phyloP scores from a whole-genome alignment of 2,329 filamentous ascomycete genomes.

The Alternaria sp. region DNA sequence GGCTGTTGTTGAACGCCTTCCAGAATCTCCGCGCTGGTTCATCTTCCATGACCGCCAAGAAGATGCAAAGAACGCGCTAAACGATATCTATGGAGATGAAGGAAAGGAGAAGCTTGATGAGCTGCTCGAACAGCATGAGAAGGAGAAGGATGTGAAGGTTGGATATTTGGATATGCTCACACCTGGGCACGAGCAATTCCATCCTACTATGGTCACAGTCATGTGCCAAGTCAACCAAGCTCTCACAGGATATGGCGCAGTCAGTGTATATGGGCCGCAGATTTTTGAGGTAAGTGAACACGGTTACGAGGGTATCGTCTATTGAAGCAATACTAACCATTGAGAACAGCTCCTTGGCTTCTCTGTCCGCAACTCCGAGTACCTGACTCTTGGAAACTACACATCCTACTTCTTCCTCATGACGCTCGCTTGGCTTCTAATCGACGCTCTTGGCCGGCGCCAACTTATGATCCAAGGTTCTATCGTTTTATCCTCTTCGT shows the following conservation, averaged over 20 bases:
- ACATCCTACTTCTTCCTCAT: constrained; percentile 68
- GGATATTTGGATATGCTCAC: constrained; percentile 67
- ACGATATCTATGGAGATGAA: constrained; percentile 61
- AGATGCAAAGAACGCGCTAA: constrained; percentile 61
- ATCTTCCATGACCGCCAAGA: constrained; percentile 61
- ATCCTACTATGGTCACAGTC: constrained; percentile 67
- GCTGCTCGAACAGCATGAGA: constrained; percentile 60
- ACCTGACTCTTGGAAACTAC: constrained; percentile 68
- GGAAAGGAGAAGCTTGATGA: constrained; percentile 61
- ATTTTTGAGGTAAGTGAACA: constrained; percentile 61
- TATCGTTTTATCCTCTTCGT: constrained; percentile 58
- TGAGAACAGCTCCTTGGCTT: constrained; percentile 67
- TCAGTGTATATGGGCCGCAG: constrained; percentile 70
- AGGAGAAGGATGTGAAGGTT: constrained; percentile 59
- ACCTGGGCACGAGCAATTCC: constrained; percentile 64
- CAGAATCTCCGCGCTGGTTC: constrained; percentile 67
- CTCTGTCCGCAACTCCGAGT: constrained; percentile 60
- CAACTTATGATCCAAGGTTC: constrained; percentile 65
- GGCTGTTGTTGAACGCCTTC: constrained; percentile 62
- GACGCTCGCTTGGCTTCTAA: constrained; percentile 68
- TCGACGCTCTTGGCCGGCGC: constrained; percentile 65
- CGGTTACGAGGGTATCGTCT: not conserved
- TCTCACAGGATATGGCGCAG: constrained; percentile 66
- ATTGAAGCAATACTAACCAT: constrained; percentile 56
- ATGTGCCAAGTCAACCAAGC: constrained; percentile 72